These are phyloP conservation scores for Vitis hybrid DNA, from an alignment of 177 flowering plant genomes.

Conservation along the genomic window DNA sequence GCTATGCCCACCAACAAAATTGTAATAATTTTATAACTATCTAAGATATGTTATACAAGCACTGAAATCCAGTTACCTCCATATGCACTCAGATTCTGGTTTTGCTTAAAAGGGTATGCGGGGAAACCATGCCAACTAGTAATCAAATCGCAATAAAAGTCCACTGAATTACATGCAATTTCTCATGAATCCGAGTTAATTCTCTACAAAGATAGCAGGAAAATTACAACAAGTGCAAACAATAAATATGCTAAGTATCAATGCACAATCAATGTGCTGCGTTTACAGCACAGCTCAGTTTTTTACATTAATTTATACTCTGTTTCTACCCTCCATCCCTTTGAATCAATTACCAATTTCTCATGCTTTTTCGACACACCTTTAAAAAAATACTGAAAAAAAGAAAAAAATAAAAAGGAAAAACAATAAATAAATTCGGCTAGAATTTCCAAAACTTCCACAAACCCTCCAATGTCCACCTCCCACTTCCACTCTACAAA, in stretches of 20 bases:
- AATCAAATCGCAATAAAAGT: not conserved
- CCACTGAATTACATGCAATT: not conserved
- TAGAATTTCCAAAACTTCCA: too few species aligned
- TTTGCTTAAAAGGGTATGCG: not conserved
- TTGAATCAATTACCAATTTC: not conserved
- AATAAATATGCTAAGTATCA: constrained; percentile 1
- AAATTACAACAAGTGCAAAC: not conserved
- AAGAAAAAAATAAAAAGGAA: too few species aligned
- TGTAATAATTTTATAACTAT: too few species aligned
- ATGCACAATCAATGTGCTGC: not conserved
- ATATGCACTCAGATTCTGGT: not conserved
- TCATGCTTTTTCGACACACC: too few species aligned
- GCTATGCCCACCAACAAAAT: too few species aligned
- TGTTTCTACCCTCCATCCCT: not conserved
- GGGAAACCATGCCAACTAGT: not conserved
- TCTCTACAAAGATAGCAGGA: not conserved
- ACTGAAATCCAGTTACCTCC: too few species aligned
- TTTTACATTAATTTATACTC: not conserved
- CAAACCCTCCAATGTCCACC: too few species aligned
- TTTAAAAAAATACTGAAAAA: too few species aligned
- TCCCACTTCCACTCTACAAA: too few species aligned
- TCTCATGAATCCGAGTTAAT: not conserved
- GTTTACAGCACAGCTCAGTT: not conserved
- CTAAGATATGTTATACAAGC: too few species aligned
- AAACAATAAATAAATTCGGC: too few species aligned